phyloP scores from a whole-genome alignment of 2,329 filamentous ascomycete species.

The Gaeumannomyces tritici region DNA sequence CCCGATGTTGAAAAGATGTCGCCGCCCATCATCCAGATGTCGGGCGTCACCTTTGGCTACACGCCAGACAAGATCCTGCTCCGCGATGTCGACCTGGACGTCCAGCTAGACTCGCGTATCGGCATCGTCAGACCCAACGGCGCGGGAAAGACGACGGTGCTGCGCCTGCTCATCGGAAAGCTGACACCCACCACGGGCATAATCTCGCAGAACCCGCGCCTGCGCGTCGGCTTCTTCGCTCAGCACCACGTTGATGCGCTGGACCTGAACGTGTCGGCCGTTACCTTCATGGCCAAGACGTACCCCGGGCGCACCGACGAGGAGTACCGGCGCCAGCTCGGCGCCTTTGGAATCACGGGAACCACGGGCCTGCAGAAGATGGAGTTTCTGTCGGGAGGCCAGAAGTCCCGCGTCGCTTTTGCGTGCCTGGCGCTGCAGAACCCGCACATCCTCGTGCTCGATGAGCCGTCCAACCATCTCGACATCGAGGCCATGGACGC shows the following conservation, averaged over 20 bases:
- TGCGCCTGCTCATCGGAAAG: slow-evolving; percentile 91
- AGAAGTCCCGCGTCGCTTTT: slow-evolving; percentile 97
- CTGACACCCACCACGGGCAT: slow-evolving; percentile 67
- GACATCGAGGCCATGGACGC: slow-evolving; percentile 99
- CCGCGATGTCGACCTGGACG: slow-evolving; percentile 82
- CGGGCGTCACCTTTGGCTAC: slow-evolving; percentile 85
- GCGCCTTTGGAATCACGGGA: slow-evolving; percentile 82
- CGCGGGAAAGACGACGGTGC: slow-evolving; percentile 93
- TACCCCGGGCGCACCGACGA: slow-evolving; percentile 91
- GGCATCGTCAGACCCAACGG: slow-evolving; percentile 99
- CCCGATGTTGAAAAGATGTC: slow-evolving; percentile 96
- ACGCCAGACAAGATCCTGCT: slow-evolving; percentile 69
- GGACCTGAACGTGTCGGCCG: slow-evolving; percentile 79
- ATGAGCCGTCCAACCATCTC: slow-evolving; percentile 96
- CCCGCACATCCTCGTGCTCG: slow-evolving; percentile 92
- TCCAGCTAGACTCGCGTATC: slow-evolving; percentile 95
- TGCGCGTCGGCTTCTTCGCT: slow-evolving; percentile 92
- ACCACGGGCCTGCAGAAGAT: slow-evolving; percentile 97
- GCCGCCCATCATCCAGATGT: slow-evolving; percentile 97
- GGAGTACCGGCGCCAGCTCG: slow-evolving; percentile 90
- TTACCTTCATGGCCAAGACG: slow-evolving; percentile 89
- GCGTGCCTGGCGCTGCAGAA: slow-evolving; percentile 91
- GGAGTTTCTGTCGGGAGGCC: slow-evolving; percentile 86
- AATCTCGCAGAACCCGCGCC: slow-evolving; percentile 79
- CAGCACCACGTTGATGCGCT: slow-evolving; percentile 97